Evolutionary conservation across 1,284 basidiomycete genomes (phyloP), one percentile per base, ranked within the genome.

Genomic region (Moniliella sp.): DNA sequence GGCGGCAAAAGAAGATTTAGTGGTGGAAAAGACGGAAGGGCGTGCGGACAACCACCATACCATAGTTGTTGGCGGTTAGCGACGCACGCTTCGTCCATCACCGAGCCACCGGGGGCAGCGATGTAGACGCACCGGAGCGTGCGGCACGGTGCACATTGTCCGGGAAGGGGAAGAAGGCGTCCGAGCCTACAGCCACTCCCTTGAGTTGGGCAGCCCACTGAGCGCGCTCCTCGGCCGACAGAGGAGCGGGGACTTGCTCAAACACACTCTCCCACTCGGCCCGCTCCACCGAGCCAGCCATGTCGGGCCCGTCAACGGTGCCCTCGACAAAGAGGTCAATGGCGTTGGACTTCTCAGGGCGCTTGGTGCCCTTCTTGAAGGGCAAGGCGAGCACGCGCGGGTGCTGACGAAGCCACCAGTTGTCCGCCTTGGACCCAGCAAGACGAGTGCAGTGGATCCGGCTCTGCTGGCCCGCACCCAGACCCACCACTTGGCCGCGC

Each of bases 101-200:
- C 84, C 47, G 80, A 86, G 33, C 88, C 88, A 33, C 78, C 76
- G 1, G 88, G 84, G 3, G 91, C 91, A 16, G 81, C 84, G 35
- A 99, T 70, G 64, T 88, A 94, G 56, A 67, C 73, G 31, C 83
- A 1, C 88, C 88, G 42, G 80, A 84, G 67, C 80, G 76, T 61
- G 74, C 71, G 31, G 81, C 82, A 35, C 88, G 70, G 62, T 93
- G 78, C 26, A 99, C 88, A 55, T 97, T 99, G 64, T 97, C 91
- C n/a, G n/a, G 74, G 74, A 97, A 97, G 25, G 88, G 88, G 80
- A 97, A 97, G 71, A 97, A 97, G 36, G 88, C 88, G 53, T 97
- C 91, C 45, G 78, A 83, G 23, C 81, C 81, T 62, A 86, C 86
- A 4, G 78, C 75, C 30, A 97, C 88, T 19, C 74, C 78, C 33